Conservation (phyloP, 805 yeast genomes). For the Candida silvatica region DNA sequence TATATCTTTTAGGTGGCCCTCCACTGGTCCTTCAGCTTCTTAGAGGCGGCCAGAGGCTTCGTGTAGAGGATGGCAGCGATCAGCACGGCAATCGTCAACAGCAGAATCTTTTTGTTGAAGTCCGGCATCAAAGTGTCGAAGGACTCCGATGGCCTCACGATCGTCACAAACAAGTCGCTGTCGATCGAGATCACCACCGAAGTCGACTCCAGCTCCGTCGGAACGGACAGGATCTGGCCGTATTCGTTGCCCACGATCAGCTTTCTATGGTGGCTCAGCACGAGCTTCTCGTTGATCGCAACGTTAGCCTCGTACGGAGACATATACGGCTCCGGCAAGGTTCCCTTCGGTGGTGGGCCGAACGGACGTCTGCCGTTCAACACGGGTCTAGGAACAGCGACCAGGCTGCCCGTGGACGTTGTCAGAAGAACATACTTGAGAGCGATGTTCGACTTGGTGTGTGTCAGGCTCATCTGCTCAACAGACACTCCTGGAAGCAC, state of each 20-base stretch:
- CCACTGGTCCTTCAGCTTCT: conserved; percentile 49
- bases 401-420: conserved; percentile 52
- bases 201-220: conserved; percentile 79
- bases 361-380: conserved; percentile 64
- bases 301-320: conserved; percentile 61
- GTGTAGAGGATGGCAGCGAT: conserved; percentile 36
- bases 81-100: conserved; percentile 50
- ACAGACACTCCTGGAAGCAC: conserved; percentile 50
- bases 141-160: conserved; percentile 71
- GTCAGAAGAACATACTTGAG: conserved; percentile 55
- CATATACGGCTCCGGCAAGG: conserved; percentile 50
- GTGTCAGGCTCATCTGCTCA: conserved; percentile 39
- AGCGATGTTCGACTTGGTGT: conserved; percentile 60
- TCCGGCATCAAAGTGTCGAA: conserved; percentile 65
- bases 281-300: conserved; percentile 35
- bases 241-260: conserved; percentile 18
- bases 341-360: conserved; percentile 37
- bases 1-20: not conserved
- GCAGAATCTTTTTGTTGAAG: conserved; percentile 60
- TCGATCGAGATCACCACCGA: conserved; percentile 59
- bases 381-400: conserved; percentile 60
- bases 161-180: conserved; percentile 69
- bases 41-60: conserved; percentile 49
- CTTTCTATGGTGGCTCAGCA: conserved; percentile 44
- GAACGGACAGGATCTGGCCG: conserved; percentile 31